Percentiles rank a stretch among this genome's conserved stretches.
These are phyloP conservation scores for Cutaneotrichosporon cyanovorans DNA, from an alignment of 1,284 basidiomycete species.

Conservation along the genomic window DNA sequence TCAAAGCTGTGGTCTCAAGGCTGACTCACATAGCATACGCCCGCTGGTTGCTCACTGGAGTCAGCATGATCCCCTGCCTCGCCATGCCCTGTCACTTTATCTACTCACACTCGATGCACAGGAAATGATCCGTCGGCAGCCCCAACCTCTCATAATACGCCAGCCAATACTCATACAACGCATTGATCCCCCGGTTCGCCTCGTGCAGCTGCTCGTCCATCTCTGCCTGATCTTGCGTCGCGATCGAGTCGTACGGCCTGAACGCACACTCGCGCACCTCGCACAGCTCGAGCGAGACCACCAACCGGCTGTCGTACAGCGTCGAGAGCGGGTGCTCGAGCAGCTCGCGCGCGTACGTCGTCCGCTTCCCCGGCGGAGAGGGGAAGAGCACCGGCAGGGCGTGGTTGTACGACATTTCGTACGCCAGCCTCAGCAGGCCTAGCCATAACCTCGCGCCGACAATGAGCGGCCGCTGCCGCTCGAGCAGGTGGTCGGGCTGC, in stretches of 20 bases:
- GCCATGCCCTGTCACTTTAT: no score
- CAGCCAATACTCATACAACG: slow-evolving; percentile 19
- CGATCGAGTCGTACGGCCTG: slow-evolving; percentile 10
- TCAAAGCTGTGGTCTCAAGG: no score
- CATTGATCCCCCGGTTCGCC: slow-evolving; percentile 16
- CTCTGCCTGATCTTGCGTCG: slow-evolving; percentile 6
- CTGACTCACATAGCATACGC: slow-evolving; percentile 8
- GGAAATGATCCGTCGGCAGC: slow-evolving; percentile 15
- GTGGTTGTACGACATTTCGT: slow-evolving; percentile 28
- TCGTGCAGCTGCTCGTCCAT: slow-evolving; percentile 18
- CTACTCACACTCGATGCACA: slow-evolving; percentile 20
- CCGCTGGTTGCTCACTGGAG: slow-evolving; percentile 7
- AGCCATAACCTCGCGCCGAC: slow-evolving; percentile 28
- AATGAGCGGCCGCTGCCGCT: slow-evolving; percentile 13
- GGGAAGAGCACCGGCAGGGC: slow-evolving; percentile 21
- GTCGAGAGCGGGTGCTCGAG: slow-evolving; percentile 24
- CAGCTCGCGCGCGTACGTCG: slow-evolving; percentile 18
- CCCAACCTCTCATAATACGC: slow-evolving; percentile 14
- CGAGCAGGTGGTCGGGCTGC: slow-evolving; percentile 9
- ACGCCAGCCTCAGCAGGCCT: slow-evolving; percentile 9
- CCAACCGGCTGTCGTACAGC: slow-evolving; percentile 23
- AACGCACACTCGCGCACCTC: slow-evolving; percentile 10
- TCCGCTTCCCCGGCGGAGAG: slow-evolving; percentile 8
- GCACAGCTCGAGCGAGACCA: slow-evolving; percentile 24
- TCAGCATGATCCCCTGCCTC: no score